A percentile compares a stretch with the other conserved stretches of the same genome.
phyloP scores from a whole-genome alignment of 495 filamentous ascomycete species.

The Hamigera avellanea region DNA sequence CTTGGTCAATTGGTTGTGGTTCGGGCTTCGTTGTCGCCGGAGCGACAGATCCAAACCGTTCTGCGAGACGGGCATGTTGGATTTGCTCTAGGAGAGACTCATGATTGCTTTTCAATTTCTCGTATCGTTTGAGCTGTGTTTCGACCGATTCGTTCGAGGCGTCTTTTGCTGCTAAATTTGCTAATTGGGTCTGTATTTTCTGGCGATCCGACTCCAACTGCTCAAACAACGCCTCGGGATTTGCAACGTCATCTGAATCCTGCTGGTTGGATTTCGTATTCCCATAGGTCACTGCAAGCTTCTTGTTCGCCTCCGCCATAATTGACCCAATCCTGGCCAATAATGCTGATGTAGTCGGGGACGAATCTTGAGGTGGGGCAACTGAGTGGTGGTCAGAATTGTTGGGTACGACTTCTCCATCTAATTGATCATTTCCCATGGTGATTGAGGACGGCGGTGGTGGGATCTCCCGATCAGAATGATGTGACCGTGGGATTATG shows the following conservation, averaged over 20 bases:
- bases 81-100: conserved; percentile 34
- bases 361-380: conserved; percentile 11
- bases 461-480: conserved; percentile 23
- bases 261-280: conserved; percentile 26
- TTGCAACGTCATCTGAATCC: conserved; percentile 28
- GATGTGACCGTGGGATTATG: conserved; percentile 39
- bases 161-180: conserved; percentile 19
- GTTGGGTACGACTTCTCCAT: conserved; percentile 14
- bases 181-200: conserved; percentile 26
- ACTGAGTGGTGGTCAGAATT: conserved; percentile 15
- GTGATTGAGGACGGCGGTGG: conserved; percentile 32
- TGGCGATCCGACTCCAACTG: conserved; percentile 35
- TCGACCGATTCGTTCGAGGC: conserved; percentile 19
- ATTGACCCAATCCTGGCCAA: conserved; percentile 30
- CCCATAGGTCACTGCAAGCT: conserved; percentile 29
- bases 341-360: conserved; percentile 21
- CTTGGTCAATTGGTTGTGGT: conserved; percentile 10
- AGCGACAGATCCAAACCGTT: conserved; percentile 10
- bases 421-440: conserved; percentile 32
- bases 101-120: conserved; percentile 20
- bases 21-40: conserved; percentile 7
- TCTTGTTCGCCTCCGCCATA: conserved; percentile 35
- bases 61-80: conserved; percentile 19
- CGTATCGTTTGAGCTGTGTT: conserved; percentile 21
- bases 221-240: conserved; percentile 30